Percentiles rank a stretch among this genome's conserved stretches.
These are phyloP conservation scores for Aspergillus viridinutans DNA, from an alignment of 2,329 filamentous ascomycete genomes.

Conservation along the genomic window DNA sequence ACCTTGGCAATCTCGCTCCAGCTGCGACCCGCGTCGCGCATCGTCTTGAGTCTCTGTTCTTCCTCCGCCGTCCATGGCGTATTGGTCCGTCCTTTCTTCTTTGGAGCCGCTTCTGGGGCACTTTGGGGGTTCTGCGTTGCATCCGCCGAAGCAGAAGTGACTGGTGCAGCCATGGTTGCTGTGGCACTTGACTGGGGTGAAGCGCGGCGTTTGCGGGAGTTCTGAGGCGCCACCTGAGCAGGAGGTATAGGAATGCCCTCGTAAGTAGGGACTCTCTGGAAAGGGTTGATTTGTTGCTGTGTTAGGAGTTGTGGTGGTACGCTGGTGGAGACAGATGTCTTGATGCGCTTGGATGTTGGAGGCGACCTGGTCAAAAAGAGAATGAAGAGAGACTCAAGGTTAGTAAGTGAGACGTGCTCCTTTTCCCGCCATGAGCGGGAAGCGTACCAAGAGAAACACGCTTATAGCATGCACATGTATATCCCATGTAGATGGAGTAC, in stretches of 20 bases:
- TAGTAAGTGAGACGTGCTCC: not conserved
- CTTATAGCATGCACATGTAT: not conserved
- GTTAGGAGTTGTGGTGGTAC: slow-evolving; percentile 34
- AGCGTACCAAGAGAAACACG: not conserved
- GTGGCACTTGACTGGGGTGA: slow-evolving; percentile 35
- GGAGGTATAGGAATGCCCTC: slow-evolving; percentile 40
- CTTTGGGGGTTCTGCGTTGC: slow-evolving; percentile 21
- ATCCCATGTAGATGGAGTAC: not conserved
- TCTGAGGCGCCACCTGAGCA: slow-evolving; percentile 30
- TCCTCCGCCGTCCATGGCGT: slow-evolving; percentile 97
- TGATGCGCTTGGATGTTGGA: slow-evolving; percentile 41
- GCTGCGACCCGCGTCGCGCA: slow-evolving; percentile 87
- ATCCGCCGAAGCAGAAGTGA: slow-evolving; percentile 28
- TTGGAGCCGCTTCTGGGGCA: slow-evolving; percentile 30
- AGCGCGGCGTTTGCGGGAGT: slow-evolving; percentile 44
- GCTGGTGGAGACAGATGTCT: slow-evolving; percentile 35
- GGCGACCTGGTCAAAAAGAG: slow-evolving; percentile 30
- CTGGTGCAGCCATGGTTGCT: slow-evolving; percentile 33
- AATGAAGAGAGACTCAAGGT: slow-evolving; percentile 1
- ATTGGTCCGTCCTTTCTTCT: slow-evolving; percentile 95
- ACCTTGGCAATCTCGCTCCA: slow-evolving; percentile 99
- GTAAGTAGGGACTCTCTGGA: slow-evolving; percentile 31
- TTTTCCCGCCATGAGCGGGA: not conserved
- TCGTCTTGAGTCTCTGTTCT: slow-evolving; percentile 84
- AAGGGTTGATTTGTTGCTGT: slow-evolving; percentile 37